Conservation (phyloP, 2,329 filamentous ascomycete species). For the Bretziella fagacearum region DNA sequence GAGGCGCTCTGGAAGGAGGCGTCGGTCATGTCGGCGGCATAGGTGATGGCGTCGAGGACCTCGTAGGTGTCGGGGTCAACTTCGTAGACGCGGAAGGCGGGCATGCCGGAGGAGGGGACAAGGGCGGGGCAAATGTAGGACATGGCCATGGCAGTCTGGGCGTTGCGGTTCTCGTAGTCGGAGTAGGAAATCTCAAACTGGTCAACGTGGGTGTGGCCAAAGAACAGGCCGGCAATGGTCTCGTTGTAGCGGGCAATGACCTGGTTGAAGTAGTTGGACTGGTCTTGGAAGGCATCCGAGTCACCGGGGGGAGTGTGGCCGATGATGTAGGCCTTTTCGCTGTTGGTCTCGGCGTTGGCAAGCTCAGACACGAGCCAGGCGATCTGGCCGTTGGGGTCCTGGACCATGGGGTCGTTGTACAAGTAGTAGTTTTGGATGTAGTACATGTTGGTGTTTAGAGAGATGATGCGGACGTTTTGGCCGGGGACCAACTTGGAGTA, state of each 20-base stretch:
- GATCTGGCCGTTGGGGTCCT: constrained; percentile 35
- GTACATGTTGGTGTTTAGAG: constrained; percentile 42
- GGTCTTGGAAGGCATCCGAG: constrained; percentile 34
- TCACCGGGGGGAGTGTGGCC: constrained; percentile 39
- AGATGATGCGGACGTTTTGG: constrained; percentile 38
- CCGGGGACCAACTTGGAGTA: constrained; percentile 31
- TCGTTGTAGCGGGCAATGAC: constrained; percentile 35
- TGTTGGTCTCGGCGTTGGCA: constrained; percentile 32
- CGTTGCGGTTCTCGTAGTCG: constrained; percentile 27
- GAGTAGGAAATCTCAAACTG: constrained; percentile 39
- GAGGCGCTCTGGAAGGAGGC: constrained; percentile 27
- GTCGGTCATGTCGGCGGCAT: constrained; percentile 34
- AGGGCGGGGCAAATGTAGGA: constrained; percentile 38
- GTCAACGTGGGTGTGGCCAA: constrained; percentile 40
- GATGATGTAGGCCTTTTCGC: constrained; percentile 38
- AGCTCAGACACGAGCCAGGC: constrained; percentile 37
- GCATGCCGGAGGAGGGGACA: constrained; percentile 37
- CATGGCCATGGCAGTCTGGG: constrained; percentile 29
- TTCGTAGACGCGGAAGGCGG: constrained; percentile 41
- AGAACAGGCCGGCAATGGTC: constrained; percentile 39
- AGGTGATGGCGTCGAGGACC: constrained; percentile 36
- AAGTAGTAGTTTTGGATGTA: constrained; percentile 42
- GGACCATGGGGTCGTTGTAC: constrained; percentile 32
- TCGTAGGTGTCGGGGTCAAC: constrained; percentile 40
- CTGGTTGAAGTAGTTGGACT: constrained; percentile 35